A percentile compares a stretch with the other conserved stretches of the same genome.
These are phyloP conservation scores for Carex cristatella DNA, from an alignment of 176 grass and related monocot species.

Conservation along the genomic window DNA sequence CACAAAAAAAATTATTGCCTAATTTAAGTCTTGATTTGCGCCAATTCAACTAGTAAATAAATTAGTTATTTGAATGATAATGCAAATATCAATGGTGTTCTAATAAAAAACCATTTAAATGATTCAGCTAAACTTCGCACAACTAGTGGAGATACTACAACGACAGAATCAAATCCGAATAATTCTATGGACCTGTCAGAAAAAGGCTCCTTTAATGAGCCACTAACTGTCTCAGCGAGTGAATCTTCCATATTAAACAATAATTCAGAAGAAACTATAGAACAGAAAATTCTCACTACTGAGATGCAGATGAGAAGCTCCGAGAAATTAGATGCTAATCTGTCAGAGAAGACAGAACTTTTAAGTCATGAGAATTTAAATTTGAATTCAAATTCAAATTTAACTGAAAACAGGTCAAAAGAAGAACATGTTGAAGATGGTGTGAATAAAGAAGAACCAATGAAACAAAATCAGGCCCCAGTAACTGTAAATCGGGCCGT, in stretches of 20 bases:
- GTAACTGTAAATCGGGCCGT: background rate
- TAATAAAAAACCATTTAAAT: conserved; percentile 13
- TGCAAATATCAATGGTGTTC: conserved; percentile 4
- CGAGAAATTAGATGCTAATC: conserved; percentile 2
- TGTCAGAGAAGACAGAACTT: background rate
- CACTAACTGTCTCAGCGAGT: background rate
- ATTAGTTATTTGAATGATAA: background rate
- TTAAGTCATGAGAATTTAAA: conserved; percentile 2
- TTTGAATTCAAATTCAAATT: conserved; percentile 10
- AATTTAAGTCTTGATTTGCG: background rate
- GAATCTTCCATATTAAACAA: conserved; percentile 10
- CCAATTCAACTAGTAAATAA: background rate
- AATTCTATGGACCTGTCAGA: conserved; percentile 20
- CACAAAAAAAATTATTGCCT: background rate
- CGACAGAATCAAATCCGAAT: conserved; percentile 27
- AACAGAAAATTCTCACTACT: conserved; percentile 7
- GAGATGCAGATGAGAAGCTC: background rate
- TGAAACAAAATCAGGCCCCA: background rate
- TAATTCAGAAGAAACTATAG: background rate
- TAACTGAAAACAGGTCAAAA: background rate
- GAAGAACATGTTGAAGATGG: conserved; percentile 5
- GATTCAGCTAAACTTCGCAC: conserved; percentile 54
- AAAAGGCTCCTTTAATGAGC: background rate
- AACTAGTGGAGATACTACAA: conserved; percentile 22
- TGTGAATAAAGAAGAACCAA: conserved; percentile 3